These are phyloP conservation scores for Dendrothele bispora DNA, from an alignment of 768 basidiomycete genomes.

Conservation along the genomic window DNA sequence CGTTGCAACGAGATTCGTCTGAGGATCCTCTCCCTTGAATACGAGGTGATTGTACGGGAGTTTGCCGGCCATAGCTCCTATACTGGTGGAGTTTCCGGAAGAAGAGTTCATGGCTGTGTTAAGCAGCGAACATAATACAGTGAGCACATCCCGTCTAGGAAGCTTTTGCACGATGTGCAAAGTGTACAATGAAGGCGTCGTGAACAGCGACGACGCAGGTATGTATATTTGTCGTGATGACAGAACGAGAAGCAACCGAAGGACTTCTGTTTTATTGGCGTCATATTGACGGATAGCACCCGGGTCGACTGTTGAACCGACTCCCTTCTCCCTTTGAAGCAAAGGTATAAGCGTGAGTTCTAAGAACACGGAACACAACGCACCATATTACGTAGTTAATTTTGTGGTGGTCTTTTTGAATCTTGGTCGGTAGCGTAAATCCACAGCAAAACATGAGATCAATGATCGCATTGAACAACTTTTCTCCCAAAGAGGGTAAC, in stretches of 20 bases:
- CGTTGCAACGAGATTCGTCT: constrained; percentile 67
- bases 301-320: constrained; percentile 82
- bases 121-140: constrained; percentile 87
- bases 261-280: constrained; percentile 82
- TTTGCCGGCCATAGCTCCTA: constrained; percentile 73
- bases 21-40: constrained; percentile 84
- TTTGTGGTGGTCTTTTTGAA: constrained; percentile 78
- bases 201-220: constrained; percentile 65
- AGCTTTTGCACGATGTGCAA: constrained; percentile 76
- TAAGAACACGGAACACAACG: constrained; percentile 21
- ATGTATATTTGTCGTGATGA: constrained; percentile 91
- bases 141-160: constrained; percentile 81
- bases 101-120: constrained; percentile 84
- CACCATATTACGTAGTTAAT: constrained; percentile 90
- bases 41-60: constrained; percentile 89
- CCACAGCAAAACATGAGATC: constrained; percentile 94
- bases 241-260: constrained; percentile 84
- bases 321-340: constrained; percentile 81
- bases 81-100: constrained; percentile 46
- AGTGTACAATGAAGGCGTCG: constrained; percentile 74
- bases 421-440: constrained; percentile 80
- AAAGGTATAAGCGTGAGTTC: constrained; percentile 5
- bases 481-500: constrained; percentile 78
- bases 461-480: constrained; percentile 73
- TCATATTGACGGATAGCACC: constrained; percentile 66